These are phyloP conservation scores for Hypoxylon intermedium DNA, from an alignment of 495 filamentous ascomycete genomes.

Conservation along the genomic window DNA sequence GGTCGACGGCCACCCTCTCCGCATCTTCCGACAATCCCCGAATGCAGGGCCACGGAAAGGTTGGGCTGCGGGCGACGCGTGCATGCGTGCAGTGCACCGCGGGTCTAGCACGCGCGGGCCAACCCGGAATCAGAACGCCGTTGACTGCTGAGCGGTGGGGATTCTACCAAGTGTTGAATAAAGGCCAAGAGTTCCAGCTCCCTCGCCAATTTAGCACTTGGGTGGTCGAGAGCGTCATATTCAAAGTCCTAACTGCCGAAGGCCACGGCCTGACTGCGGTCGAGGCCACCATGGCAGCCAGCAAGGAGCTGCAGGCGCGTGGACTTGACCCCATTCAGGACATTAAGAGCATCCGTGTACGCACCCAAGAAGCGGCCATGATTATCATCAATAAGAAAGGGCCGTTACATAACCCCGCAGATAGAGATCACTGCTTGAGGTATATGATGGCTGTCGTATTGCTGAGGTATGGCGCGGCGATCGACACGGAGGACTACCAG, in stretches of 20 bases:
- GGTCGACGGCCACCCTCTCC: conserved; percentile 50
- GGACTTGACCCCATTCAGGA: too few species aligned
- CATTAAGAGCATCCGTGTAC: conserved; percentile 43
- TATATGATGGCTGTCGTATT: conserved; percentile 52
- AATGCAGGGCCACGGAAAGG: conserved; percentile 55
- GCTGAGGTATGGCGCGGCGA: conserved; percentile 46
- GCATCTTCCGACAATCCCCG: conserved; percentile 43
- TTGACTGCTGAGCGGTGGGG: conserved; percentile 48
- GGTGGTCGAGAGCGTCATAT: too few species aligned
- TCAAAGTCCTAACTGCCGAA: too few species aligned
- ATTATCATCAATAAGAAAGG: conserved; percentile 54
- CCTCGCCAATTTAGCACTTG: too few species aligned
- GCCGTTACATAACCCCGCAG: conserved; percentile 49
- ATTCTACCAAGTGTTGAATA: conserved; percentile 45
- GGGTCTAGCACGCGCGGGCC: conserved; percentile 41
- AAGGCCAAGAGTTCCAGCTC: conserved; percentile 30
- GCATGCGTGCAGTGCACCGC: conserved; percentile 55
- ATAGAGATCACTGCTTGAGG: conserved; percentile 57
- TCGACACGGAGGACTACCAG: conserved; percentile 47
- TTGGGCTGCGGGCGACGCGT: conserved; percentile 57
- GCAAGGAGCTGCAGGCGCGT: too few species aligned
- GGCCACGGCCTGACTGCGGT: too few species aligned
- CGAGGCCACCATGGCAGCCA: too few species aligned
- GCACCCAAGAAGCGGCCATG: conserved; percentile 47
- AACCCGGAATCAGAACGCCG: conserved; percentile 49